These are phyloP conservation scores for Xylaria sp. DNA, from an alignment of 2,329 filamentous ascomycete species.

Conservation along the genomic window DNA sequence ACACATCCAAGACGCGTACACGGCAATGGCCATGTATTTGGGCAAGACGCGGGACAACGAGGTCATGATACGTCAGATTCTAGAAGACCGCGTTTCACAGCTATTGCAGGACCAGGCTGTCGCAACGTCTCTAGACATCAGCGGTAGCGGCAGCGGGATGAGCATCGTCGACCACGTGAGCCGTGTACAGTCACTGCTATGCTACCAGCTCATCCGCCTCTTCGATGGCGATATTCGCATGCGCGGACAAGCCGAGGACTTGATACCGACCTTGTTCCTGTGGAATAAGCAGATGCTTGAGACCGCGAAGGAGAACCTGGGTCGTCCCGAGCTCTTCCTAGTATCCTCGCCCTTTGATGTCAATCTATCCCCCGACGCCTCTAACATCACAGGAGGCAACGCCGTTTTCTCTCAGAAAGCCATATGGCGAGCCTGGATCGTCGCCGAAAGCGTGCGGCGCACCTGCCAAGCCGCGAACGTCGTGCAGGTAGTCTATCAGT, in stretches of 20 bases:
- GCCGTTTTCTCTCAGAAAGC: constrained; percentile 16
- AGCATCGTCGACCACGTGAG: constrained; percentile 41
- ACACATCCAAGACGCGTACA: constrained; percentile 46
- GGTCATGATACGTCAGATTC: constrained; percentile 37
- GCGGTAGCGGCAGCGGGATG: constrained; percentile 18
- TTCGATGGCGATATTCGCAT: constrained; percentile 52
- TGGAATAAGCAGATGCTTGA: constrained; percentile 45
- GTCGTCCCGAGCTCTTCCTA: constrained; percentile 33
- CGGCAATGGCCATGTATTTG: constrained; percentile 41
- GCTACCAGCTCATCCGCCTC: constrained; percentile 52
- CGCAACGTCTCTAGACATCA: constrained; percentile 26
- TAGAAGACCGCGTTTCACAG: constrained; percentile 45
- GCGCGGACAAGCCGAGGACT: constrained; percentile 48
- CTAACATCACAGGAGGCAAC: background rate
- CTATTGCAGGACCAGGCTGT: constrained; percentile 43
- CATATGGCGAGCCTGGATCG: constrained; percentile 47
- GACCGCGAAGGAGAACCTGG: constrained; percentile 30
- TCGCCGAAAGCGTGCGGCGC: constrained; percentile 49
- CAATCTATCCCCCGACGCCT: background rate
- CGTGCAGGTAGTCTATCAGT: constrained; percentile 45
- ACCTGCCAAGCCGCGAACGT: constrained; percentile 44
- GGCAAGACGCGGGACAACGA: constrained; percentile 36
- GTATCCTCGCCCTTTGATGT: constrained; percentile 20
- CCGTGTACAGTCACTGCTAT: constrained; percentile 44
- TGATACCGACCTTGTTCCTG: constrained; percentile 46